Evolutionary conservation across 306 rosid genomes (phyloP), one percentile per base, ranked within the genome.

Genomic region (Arachis stenosperma): DNA sequence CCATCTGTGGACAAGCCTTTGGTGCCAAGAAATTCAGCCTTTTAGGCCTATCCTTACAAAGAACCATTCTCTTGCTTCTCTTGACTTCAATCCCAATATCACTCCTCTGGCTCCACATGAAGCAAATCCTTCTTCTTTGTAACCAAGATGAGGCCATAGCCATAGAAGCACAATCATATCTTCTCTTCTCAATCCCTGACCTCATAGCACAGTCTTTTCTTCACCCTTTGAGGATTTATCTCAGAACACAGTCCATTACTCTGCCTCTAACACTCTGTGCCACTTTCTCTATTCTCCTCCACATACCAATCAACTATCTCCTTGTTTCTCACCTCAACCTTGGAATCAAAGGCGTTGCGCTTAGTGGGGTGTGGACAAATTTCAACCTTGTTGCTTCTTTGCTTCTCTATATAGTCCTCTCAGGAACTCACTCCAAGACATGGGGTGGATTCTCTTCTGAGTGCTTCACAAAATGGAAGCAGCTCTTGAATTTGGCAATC

Each of bases 201-300:
- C 97, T 93, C 50, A n/a, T 93, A 9, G 92, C 92, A 0, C 98
- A 93, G 37, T 93, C 95, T 0, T 14, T 93, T 9, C 14, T 93
- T 4, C 98, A 93, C 81, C 98, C 98, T 13, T 71, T 93, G 27
- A 84, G 98, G 46, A 89, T 93, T 53, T 93, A 93, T 75, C 94
- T 93, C 2, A 83, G 98, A 9, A 67, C 67, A 1, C 98, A 93
- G 77, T 91, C 98, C 53, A 91, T 90, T 12, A 93, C 92, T 61
- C 90, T 91, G 68, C 98, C 98, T 43, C 88, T 93, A 2, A 88
- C 97, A 3, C 75, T 85, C 15, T 91, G 94, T 55, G 96, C 98
- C 6, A 22, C 87, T 47, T 48, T 91, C 0, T 82, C 98, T 1
- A 88, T 91, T 29, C 2, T 91, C 3, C 81, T 93, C 3, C 98